Evolutionary conservation across 176 grass and related monocot species (phyloP).

Genomic region (Tuctoria greenei): DNA sequence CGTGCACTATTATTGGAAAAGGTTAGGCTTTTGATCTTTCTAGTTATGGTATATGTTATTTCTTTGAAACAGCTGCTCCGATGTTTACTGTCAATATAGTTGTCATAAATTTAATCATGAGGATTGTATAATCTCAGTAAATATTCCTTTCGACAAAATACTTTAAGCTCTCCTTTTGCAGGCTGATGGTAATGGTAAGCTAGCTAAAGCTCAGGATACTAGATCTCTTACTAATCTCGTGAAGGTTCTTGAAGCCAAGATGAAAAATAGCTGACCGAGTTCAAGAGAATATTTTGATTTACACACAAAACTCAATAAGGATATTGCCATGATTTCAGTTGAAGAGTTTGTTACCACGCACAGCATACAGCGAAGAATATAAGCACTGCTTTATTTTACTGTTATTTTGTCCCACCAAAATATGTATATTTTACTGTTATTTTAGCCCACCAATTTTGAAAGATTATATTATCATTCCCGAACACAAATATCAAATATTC

Average conservation of each 20-base stretch:
- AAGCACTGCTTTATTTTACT: neutral
- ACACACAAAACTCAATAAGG: neutral
- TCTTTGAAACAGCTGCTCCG: neutral
- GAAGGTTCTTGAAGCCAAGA: slow-evolving; percentile 67
- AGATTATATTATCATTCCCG: neutral
- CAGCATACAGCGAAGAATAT: slow-evolving; percentile 29
- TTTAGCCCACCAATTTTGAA: slow-evolving; percentile 22
- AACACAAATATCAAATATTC: slow-evolving; percentile 4
- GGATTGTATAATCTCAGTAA: neutral
- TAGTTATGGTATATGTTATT: neutral
- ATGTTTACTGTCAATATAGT: neutral
- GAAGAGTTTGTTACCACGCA: slow-evolving; percentile 1
- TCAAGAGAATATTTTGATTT: neutral
- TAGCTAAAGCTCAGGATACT: slow-evolving; percentile 54
- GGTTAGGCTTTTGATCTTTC: slow-evolving; percentile 46
- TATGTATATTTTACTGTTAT: neutral
- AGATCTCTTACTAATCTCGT: slow-evolving; percentile 75
- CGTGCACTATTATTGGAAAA: slow-evolving; percentile 57
- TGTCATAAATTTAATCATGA: neutral
- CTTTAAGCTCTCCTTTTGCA: slow-evolving; percentile 26
- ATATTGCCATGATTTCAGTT: slow-evolving; percentile 26
- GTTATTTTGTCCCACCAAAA: neutral
- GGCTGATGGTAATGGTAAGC: slow-evolving; percentile 46
- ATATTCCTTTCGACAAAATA: neutral
- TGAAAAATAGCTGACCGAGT: slow-evolving; percentile 29